phyloP scores from a whole-genome alignment of 2,329 filamentous ascomycete genomes.

The Clonostachys rhizophaga region DNA sequence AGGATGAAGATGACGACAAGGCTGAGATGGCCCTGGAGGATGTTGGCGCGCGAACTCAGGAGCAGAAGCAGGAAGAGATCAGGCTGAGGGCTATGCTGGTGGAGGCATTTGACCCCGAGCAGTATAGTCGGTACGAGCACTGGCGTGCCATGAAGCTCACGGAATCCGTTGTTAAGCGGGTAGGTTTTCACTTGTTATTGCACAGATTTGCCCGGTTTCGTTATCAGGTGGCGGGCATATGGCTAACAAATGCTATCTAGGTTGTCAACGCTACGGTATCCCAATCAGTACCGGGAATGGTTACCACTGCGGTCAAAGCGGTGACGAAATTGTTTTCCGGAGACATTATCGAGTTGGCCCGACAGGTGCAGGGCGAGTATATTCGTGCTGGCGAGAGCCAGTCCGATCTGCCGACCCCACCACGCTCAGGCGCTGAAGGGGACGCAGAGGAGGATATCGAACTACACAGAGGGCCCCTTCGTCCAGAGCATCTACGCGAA shows the following conservation, averaged over 20 bases:
- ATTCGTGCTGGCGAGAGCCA: slow-evolving; percentile 54
- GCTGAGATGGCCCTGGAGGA: slow-evolving; percentile 53
- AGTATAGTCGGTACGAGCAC: slow-evolving; percentile 65
- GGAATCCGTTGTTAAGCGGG: slow-evolving; percentile 64
- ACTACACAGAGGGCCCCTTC: slow-evolving; percentile 50
- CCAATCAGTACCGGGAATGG: slow-evolving; percentile 69
- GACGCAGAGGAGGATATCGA: slow-evolving; percentile 11
- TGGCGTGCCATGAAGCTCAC: slow-evolving; percentile 67
- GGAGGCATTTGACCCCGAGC: slow-evolving; percentile 58
- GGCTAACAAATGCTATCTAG: slow-evolving; percentile 20
- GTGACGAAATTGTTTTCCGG: slow-evolving; percentile 75
- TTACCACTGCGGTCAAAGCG: slow-evolving; percentile 70
- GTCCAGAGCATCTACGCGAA: slow-evolving; percentile 72
- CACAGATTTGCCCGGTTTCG: not conserved
- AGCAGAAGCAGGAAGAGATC: slow-evolving; percentile 61
- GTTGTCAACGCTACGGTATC: slow-evolving; percentile 78
- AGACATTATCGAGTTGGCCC: slow-evolving; percentile 68
- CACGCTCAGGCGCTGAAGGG: slow-evolving; percentile 20
- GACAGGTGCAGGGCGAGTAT: slow-evolving; percentile 70
- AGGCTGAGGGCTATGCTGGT: slow-evolving; percentile 56
- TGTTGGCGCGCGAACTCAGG: slow-evolving; percentile 57
- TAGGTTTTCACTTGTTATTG: slow-evolving; percentile 25
- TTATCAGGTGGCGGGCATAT: not conserved
- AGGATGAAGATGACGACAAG: slow-evolving; percentile 54
- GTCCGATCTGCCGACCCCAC: slow-evolving; percentile 40